Evolutionary conservation across 805 yeast genomes (phyloP).

Genomic region (Wickerhamomyces xylosicus): DNA sequence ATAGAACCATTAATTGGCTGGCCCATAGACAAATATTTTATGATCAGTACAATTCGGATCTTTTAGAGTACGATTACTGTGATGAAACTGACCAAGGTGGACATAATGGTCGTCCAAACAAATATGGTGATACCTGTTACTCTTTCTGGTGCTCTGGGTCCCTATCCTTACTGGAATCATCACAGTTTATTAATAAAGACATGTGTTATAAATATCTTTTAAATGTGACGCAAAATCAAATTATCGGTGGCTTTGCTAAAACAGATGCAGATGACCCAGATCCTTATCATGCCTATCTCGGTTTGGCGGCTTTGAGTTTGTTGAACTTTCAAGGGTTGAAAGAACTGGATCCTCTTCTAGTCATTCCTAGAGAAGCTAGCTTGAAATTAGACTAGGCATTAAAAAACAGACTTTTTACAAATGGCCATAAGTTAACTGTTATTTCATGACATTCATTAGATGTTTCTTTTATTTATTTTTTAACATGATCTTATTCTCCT

Average conservation of each 20-base stretch:
- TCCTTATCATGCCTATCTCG: slow-evolving; percentile 58
- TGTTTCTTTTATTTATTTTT: not conserved
- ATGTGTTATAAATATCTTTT: slow-evolving; percentile 35
- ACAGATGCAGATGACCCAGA: slow-evolving; percentile 57
- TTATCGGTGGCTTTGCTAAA: slow-evolving; percentile 75
- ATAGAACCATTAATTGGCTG: slow-evolving; percentile 45
- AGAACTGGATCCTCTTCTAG: slow-evolving; percentile 7
- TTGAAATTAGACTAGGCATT: not conserved
- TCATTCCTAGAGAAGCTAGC: slow-evolving; percentile 3
- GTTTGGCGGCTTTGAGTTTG: slow-evolving; percentile 38
- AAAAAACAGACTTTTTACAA: not conserved
- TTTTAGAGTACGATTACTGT: slow-evolving; percentile 22
- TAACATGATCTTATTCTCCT: not conserved
- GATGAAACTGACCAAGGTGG: slow-evolving; percentile 59
- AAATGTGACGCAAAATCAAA: slow-evolving; percentile 42
- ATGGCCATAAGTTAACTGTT: not conserved
- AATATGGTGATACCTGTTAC: slow-evolving; percentile 80
- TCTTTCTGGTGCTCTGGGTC: slow-evolving; percentile 74
- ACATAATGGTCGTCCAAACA: slow-evolving; percentile 80
- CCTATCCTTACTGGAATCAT: slow-evolving; percentile 30
- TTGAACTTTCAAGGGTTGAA: slow-evolving; percentile 2
- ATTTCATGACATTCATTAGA: not conserved
- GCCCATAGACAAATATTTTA: slow-evolving; percentile 50
- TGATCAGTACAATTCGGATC: slow-evolving; percentile 18
- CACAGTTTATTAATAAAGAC: slow-evolving; percentile 24